These are phyloP conservation scores for Aspergillus ellipticus DNA, from an alignment of 495 filamentous ascomycete genomes.

Conservation along the genomic window DNA sequence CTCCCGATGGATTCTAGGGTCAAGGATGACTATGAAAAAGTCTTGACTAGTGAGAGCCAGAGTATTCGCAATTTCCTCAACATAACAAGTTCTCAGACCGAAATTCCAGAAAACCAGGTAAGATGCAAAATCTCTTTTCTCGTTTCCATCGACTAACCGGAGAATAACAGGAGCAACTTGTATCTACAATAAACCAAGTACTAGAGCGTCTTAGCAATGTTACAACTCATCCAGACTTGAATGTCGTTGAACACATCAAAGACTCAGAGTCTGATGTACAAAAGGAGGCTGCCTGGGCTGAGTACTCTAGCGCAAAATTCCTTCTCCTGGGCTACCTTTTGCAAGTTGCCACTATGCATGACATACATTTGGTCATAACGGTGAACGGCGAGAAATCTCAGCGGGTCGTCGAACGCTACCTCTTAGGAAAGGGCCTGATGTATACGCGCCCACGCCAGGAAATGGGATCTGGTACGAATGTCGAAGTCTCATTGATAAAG, in stretches of 20 bases:
- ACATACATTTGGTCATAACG: conserved; percentile 47
- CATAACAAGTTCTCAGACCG: conserved; percentile 12
- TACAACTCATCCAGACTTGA: conserved; percentile 53
- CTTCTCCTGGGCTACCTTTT: conserved; percentile 52
- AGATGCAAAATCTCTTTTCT: background rate
- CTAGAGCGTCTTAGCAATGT: conserved; percentile 45
- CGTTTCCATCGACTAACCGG: background rate
- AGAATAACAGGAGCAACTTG: conserved; percentile 19
- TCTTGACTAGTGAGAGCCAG: conserved; percentile 24
- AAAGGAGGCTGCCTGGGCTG: conserved; percentile 52
- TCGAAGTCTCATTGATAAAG: conserved; percentile 34
- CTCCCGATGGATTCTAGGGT: conserved; percentile 46
- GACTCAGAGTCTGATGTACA: conserved; percentile 29
- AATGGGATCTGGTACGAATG: conserved; percentile 26
- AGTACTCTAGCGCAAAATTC: conserved; percentile 56
- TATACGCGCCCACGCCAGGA: conserved; percentile 42
- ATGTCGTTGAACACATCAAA: conserved; percentile 37
- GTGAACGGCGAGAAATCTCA: conserved; percentile 40
- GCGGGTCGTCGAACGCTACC: conserved; percentile 50
- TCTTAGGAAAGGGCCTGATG: conserved; percentile 44
- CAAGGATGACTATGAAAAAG: conserved; percentile 42
- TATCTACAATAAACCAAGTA: conserved; percentile 35
- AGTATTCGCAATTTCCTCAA: conserved; percentile 26
- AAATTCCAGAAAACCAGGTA: conserved; percentile 20
- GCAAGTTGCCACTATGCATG: conserved; percentile 32